These are phyloP conservation scores for Albugo laibachii DNA, from an alignment of 352 stramenopile species.

Conservation along the genomic window DNA sequence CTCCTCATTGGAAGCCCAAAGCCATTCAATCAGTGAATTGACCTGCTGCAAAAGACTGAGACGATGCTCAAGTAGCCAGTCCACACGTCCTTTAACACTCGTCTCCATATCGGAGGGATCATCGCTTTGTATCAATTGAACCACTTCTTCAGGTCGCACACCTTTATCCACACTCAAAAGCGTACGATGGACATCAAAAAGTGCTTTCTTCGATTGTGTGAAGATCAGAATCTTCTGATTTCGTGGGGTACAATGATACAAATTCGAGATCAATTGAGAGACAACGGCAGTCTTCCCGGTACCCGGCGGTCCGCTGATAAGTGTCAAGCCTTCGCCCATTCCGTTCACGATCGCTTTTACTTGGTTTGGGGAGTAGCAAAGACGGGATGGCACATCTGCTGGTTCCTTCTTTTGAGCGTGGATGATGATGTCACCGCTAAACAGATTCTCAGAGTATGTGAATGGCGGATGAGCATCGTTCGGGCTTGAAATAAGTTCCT, in stretches of 20 bases:
- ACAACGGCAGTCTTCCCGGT: conserved; percentile 91
- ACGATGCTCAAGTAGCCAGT: conserved; percentile 43
- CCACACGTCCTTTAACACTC: conserved; percentile 60
- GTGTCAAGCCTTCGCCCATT: conserved; percentile 85
- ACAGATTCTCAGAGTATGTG: conserved; percentile 22
- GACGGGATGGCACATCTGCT: background rate
- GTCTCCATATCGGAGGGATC: conserved; percentile 12
- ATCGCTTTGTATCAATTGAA: background rate
- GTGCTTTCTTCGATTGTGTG: conserved; percentile 86
- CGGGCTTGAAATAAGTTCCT: conserved; percentile 10
- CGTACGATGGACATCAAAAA: conserved; percentile 81
- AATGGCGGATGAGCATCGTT: conserved; percentile 26
- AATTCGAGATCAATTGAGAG: conserved; percentile 86
- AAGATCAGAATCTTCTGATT: conserved; percentile 87
- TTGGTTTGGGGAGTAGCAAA: conserved; percentile 87
- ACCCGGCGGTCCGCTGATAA: conserved; percentile 86
- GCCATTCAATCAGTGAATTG: conserved; percentile 77
- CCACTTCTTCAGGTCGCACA: background rate
- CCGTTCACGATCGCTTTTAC: conserved; percentile 81
- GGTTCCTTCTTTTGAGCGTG: conserved; percentile 12
- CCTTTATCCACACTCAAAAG: background rate
- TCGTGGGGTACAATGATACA: conserved; percentile 68
- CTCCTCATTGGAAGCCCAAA: conserved; percentile 28
- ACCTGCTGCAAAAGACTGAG: conserved; percentile 82
- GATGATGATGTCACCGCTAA: conserved; percentile 14